Percentiles rank a stretch among this genome's conserved stretches.
Conservation (phyloP, 2,329 filamentous ascomycete species). For the Cytospora chrysosperma region DNA sequence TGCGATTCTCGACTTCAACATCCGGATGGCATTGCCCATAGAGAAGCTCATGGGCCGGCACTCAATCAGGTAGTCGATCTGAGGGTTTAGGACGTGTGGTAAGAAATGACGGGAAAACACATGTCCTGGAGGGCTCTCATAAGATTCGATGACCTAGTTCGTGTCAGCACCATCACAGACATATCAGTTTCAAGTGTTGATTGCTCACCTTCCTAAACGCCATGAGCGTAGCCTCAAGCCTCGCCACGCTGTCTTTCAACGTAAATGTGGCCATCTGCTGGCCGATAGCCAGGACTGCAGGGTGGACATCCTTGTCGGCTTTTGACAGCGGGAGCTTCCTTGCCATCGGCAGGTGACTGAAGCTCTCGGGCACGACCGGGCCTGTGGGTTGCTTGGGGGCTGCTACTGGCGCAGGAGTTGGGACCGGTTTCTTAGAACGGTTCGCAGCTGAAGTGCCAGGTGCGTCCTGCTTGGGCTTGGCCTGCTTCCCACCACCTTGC, state of each 20-base stretch:
- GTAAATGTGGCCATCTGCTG: constrained; percentile 88
- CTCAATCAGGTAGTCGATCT: constrained; percentile 91
- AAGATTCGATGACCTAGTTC: constrained; percentile 80
- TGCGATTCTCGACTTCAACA: constrained; percentile 89
- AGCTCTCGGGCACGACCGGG: constrained; percentile 66
- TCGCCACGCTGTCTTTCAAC: constrained; percentile 84
- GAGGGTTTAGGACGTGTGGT: constrained; percentile 84
- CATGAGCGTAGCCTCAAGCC: constrained; percentile 82
- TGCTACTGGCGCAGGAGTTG: constrained; percentile 37
- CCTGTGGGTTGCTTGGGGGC: constrained; percentile 54
- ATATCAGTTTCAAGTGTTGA: too few relatives aligned
- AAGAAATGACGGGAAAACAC: constrained; percentile 89
- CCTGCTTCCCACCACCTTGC: constrained; percentile 38
- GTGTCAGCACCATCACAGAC: constrained; percentile 23
- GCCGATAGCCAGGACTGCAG: constrained; percentile 78
- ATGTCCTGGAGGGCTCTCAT: constrained; percentile 80
- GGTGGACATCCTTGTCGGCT: constrained; percentile 78
- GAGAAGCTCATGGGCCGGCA: constrained; percentile 95
- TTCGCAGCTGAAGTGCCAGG: constrained; percentile 32
- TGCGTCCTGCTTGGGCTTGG: constrained; percentile 48
- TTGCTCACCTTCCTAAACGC: constrained; percentile 77
- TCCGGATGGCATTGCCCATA: constrained; percentile 95
- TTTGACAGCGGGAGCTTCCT: constrained; percentile 53
- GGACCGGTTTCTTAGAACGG: constrained; percentile 31
- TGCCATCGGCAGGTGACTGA: constrained; percentile 78